Evolutionary conservation across 257 asterid species (phyloP).

Genomic region (Rauvolfia tetraphylla): DNA sequence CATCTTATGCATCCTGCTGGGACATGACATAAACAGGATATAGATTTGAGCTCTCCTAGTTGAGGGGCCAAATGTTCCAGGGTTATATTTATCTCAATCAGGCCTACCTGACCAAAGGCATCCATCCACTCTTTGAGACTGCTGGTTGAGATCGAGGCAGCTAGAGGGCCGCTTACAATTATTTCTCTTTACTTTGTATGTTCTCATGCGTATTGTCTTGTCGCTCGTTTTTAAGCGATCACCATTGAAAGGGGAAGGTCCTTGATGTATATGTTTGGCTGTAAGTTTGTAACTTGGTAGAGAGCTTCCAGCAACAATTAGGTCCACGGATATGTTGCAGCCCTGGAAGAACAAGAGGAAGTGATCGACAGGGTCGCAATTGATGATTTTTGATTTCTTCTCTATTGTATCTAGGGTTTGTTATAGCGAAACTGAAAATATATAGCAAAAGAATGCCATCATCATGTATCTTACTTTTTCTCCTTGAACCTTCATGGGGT

Average conservation of each 20-base stretch:
- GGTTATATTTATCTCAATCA: constrained; percentile 6
- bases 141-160: constrained; percentile 16
- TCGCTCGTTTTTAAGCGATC: constrained; percentile 7
- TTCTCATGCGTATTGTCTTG: constrained; percentile 5
- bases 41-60: constrained; percentile 8
- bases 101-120: constrained; percentile 17
- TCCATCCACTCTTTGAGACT: background rate
- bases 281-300: constrained; percentile 28
- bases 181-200: constrained; percentile 10
- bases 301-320: constrained; percentile 30
- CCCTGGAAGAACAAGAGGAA: constrained; percentile 25
- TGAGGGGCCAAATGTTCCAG: constrained; percentile 5
- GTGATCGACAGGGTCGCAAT: constrained; percentile 28
- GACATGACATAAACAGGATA: constrained; percentile 36
- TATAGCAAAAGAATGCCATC: constrained; percentile 16
- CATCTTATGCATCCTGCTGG: constrained; percentile 59
- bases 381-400: constrained; percentile 11
- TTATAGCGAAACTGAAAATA: constrained; percentile 9
- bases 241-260: constrained; percentile 24
- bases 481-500: background rate
- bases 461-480: background rate
- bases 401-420: constrained; percentile 23
- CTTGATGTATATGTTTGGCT: constrained; percentile 52
- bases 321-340: constrained; percentile 31
- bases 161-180: constrained; percentile 14